Percentiles rank a stretch among this genome's conserved stretches.
These are phyloP conservation scores for Biscutella laevigata DNA, from an alignment of 441 rosid genomes.

Conservation along the genomic window DNA sequence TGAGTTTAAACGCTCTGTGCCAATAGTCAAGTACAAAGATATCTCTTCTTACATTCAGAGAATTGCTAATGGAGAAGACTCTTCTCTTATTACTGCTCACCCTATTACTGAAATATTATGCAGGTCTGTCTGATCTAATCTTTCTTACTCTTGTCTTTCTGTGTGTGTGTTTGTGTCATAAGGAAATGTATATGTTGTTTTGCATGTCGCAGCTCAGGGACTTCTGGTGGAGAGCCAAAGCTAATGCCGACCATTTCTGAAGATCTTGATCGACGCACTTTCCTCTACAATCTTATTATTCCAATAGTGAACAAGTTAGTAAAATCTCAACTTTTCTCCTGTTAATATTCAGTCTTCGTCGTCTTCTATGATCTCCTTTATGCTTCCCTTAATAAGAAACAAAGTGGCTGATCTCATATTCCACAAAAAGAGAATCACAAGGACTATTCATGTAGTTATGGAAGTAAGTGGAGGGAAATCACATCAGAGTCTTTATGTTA, in stretches of 20 bases:
- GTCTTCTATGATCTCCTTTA: not conserved
- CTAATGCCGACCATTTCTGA: conserved; percentile 75
- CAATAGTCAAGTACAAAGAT: conserved; percentile 61
- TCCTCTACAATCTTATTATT: conserved; percentile 71
- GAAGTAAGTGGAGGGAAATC: conserved; percentile 20
- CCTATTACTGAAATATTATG: conserved; percentile 70
- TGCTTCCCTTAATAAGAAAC: no score
- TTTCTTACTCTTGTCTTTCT: not conserved
- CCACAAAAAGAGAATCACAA: conserved; percentile 22
- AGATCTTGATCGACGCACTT: conserved; percentile 84
- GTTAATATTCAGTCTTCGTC: not conserved
- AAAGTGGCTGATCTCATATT: conserved; percentile 20
- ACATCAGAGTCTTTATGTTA: conserved; percentile 10
- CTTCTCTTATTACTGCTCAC: conserved; percentile 59
- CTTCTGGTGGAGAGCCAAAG: conserved; percentile 86
- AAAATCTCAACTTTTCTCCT: not conserved
- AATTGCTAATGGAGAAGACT: conserved; percentile 76
- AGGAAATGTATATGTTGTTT: not conserved
- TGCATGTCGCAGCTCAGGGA: conserved; percentile 62
- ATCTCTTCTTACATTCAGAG: conserved; percentile 67
- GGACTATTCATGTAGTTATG: conserved; percentile 15
- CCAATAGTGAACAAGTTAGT: conserved; percentile 75
- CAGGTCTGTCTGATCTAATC: conserved; percentile 49
- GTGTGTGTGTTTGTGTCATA: not conserved
- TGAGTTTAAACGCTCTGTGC: conserved; percentile 50